Evolutionary conservation across 2,329 filamentous ascomycete species (phyloP), one percentile per base, ranked within the genome.

Genomic region (Fusarium irregulare): DNA sequence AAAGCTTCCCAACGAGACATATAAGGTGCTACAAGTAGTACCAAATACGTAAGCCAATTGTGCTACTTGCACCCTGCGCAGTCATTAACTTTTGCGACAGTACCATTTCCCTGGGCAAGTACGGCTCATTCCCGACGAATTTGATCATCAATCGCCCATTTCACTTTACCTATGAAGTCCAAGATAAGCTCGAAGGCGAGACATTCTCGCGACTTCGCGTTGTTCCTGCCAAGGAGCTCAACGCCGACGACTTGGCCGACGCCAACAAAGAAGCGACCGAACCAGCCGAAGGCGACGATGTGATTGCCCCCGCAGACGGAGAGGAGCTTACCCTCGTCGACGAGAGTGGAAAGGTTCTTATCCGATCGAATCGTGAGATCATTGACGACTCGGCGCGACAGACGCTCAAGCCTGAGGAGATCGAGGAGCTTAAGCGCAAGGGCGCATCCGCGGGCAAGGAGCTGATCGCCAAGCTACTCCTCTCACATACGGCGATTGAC

Each of bases 121-220:
- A 96, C 78, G 96, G 96, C 70, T 89, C 89, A 3, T 98, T 99
- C 77, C 91, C 93, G 18, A 90, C 93, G 55, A 98, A 98, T 77
- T 87, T 96, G 32, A 89, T 99, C 47, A 88, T 99, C 68, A 92
- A 93, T n/a, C 91, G 96, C 10, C 96, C 96, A 0, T 97, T 93
- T 78, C 89, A 97, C 82, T 84, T 97, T 64, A 98, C 94, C 1
- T 99, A 93, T 81, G 95, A 98, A 79, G 86, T 98, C 4, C 87
- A 92, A 68, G 93, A 97, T 74, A 89, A 87, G 75, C 80, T 84
- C 27, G 85, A 90, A 7, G 86, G 86, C 65, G 89, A 92, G 71
- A 84, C 83, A 68, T 92, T 90, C 71, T 88, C 89, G 48, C 85
- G 89, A 16, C 82, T 98, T 57, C 92, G 94, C 34, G 85, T 97